Conservation (phyloP, 352 stramenopile genomes). For the Phytophthora sp. region DNA sequence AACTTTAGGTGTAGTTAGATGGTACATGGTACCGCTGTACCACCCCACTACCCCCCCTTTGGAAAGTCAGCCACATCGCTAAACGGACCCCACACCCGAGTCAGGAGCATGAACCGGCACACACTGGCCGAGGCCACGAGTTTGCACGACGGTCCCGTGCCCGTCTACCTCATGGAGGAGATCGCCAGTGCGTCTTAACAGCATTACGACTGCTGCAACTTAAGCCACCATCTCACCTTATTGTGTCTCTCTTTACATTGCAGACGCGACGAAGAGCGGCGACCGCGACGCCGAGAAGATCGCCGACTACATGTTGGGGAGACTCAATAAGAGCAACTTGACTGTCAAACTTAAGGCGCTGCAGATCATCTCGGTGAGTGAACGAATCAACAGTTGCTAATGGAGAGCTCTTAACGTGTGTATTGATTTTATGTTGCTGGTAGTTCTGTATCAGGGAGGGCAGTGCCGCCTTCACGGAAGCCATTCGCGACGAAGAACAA, state of each 20-base stretch:
- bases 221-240: background rate
- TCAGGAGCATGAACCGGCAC: slow-evolving; percentile 75
- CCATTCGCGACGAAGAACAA: slow-evolving; percentile 72
- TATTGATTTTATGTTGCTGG: slow-evolving; percentile 7
- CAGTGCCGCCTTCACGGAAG: slow-evolving; percentile 59
- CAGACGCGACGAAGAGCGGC: slow-evolving; percentile 69
- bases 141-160: slow-evolving; percentile 81
- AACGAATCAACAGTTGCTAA: background rate
- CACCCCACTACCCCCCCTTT: slow-evolving; percentile 3
- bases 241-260: slow-evolving; percentile 12
- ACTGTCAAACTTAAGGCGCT: slow-evolving; percentile 88
- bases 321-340: slow-evolving; percentile 83
- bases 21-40: slow-evolving; percentile 27
- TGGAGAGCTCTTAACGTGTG: slow-evolving; percentile 7
- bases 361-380: slow-evolving; percentile 82
- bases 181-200: slow-evolving; percentile 63
- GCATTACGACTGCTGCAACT: background rate
- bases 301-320: slow-evolving; percentile 76
- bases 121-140: slow-evolving; percentile 82
- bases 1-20: too few species aligned
- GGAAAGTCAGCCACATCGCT: slow-evolving; percentile 18
- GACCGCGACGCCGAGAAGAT: slow-evolving; percentile 78
- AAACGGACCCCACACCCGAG: background rate
- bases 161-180: slow-evolving; percentile 87
- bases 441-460: slow-evolving; percentile 85